Percentiles rank a stretch among this genome's conserved stretches.
Evolutionary conservation across 148 eudicot genomes (phyloP).

Genomic region (Spergularia marina): DNA sequence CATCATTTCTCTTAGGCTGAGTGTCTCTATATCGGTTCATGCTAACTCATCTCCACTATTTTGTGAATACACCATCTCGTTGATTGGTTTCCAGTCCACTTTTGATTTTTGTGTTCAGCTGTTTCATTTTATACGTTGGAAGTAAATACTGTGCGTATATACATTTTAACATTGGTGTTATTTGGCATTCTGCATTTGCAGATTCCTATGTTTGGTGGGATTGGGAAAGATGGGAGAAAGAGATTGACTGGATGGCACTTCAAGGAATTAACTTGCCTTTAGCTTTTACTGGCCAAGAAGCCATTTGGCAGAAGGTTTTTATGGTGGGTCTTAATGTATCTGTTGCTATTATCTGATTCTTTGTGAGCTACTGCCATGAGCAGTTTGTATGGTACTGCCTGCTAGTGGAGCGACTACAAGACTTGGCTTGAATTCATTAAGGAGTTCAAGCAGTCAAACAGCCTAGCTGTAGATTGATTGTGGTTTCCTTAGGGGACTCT

Average conservation of each 20-base stretch:
- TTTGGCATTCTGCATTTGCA: conserved; percentile 28
- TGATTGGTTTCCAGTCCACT: background rate
- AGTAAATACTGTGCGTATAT: background rate
- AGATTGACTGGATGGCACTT: conserved; percentile 99
- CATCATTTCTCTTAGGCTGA: background rate
- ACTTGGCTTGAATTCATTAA: background rate
- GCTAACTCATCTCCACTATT: background rate
- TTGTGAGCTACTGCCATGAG: background rate
- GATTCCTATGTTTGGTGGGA: conserved; percentile 99
- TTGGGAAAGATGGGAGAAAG: conserved; percentile 99
- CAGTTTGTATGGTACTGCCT: conserved; percentile 3
- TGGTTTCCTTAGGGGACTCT: background rate
- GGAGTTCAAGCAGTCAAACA: background rate
- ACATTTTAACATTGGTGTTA: background rate
- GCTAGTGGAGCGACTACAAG: background rate
- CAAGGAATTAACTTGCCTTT: conserved; percentile 95
- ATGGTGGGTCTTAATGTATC: conserved; percentile 39
- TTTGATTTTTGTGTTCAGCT: background rate
- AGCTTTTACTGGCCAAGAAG: conserved; percentile 96
- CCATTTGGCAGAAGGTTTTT: conserved; percentile 97
- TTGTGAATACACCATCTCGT: background rate
- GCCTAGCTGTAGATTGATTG: background rate
- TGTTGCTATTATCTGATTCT: conserved; percentile 4
- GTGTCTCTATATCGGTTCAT: background rate
- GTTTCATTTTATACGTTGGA: background rate